Evolutionary conservation across 2,329 filamentous ascomycete genomes (phyloP).

Genomic region (Fusarium oligoseptatum): DNA sequence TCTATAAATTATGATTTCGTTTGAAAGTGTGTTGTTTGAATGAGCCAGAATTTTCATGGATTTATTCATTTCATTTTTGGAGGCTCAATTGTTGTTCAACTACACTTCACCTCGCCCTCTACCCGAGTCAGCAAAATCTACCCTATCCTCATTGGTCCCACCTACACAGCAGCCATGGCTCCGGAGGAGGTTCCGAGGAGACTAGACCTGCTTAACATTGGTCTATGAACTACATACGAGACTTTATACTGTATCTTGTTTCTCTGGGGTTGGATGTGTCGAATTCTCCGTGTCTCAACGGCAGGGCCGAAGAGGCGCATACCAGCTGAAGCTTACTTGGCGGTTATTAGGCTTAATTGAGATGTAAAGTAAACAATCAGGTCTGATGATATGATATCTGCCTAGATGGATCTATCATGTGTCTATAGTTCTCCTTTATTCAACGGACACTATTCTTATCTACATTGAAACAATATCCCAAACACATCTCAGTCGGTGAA

Average conservation of each 20-base stretch:
- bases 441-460: not conserved
- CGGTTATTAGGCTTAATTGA: not conserved
- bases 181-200: not conserved
- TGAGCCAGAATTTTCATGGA: not conserved
- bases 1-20: too few species aligned
- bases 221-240: not conserved
- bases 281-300: not conserved
- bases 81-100: conserved; percentile 4
- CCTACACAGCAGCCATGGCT: not conserved
- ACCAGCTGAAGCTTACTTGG: not conserved
- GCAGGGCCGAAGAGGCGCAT: not conserved
- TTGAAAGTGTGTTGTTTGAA: too few species aligned
- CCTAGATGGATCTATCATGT: not conserved
- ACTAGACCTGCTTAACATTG: not conserved
- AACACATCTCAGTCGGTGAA: not conserved
- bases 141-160: conserved; percentile 38
- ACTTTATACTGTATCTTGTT: not conserved
- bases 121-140: conserved; percentile 43
- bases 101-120: not conserved
- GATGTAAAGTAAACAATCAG: not conserved
- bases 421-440: not conserved
- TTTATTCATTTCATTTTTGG: not conserved
- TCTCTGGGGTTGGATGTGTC: not conserved
- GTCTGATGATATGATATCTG: not conserved
- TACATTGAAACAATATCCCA: not conserved